A percentile compares a stretch with the other conserved stretches of the same genome.
Conservation (phyloP, 495 filamentous ascomycete species). For the Daldinia loculata region DNA sequence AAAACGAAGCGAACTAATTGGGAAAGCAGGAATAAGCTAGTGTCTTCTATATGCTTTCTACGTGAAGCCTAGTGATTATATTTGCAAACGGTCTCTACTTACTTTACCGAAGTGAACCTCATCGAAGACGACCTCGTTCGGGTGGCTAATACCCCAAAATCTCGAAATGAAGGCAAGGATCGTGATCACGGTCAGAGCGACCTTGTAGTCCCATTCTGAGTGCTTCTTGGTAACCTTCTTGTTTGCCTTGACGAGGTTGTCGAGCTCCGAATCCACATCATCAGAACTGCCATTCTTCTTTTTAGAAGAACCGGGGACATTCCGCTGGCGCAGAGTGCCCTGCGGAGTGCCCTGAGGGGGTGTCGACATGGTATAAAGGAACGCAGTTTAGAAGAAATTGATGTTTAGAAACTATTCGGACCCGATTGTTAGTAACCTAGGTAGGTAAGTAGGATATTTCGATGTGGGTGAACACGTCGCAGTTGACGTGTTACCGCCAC, state of each 20-base stretch:
- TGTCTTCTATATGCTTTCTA: background rate
- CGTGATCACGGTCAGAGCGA: slow-evolving; percentile 81
- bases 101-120: slow-evolving; percentile 99
- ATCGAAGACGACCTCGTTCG: slow-evolving; percentile 97
- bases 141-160: slow-evolving; percentile 94
- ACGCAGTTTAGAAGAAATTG: slow-evolving; percentile 27
- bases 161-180: slow-evolving; percentile 85
- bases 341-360: slow-evolving; percentile 46
- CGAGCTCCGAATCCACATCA: slow-evolving; percentile 57
- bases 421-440: slow-evolving; percentile 12
- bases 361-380: slow-evolving; percentile 51
- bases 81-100: slow-evolving; percentile 39
- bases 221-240: slow-evolving; percentile 40
- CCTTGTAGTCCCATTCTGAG: slow-evolving; percentile 84
- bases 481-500: slow-evolving; percentile 20
- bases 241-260: slow-evolving; percentile 50
- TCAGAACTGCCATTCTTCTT: slow-evolving; percentile 53
- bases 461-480: slow-evolving; percentile 24
- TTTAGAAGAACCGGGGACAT: slow-evolving; percentile 54
- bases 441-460: background rate
- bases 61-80: background rate
- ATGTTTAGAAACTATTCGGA: slow-evolving; percentile 20
- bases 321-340: slow-evolving; percentile 64
- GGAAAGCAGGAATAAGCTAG: slow-evolving; percentile 26
- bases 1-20: slow-evolving; percentile 89